Percentiles rank a stretch among this genome's conserved stretches.
Evolutionary conservation across 1,139 yeast genomes (phyloP).

Genomic region (Taphrina sp.): DNA sequence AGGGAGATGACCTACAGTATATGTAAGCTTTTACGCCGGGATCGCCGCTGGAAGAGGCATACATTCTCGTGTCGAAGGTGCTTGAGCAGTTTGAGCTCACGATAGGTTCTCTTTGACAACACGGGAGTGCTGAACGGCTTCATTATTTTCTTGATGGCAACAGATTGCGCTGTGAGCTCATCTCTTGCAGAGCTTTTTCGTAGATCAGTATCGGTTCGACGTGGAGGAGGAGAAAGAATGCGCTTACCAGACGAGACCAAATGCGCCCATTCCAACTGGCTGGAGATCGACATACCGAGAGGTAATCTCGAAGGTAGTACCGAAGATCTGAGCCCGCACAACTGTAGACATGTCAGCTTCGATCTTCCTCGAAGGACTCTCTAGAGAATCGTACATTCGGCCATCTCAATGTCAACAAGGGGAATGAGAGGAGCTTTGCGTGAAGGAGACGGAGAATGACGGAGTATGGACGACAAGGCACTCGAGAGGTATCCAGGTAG

Average conservation of each 20-base stretch:
- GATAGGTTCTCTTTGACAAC: slow-evolving; percentile 89
- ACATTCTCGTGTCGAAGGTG: slow-evolving; percentile 89
- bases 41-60: slow-evolving; percentile 40
- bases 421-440: too few relatives aligned
- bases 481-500: not conserved
- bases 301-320: slow-evolving; percentile 92
- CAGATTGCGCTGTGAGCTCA: slow-evolving; percentile 84
- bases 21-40: not conserved
- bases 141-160: slow-evolving; percentile 96
- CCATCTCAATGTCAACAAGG: too few relatives aligned
- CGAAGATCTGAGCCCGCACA: slow-evolving; percentile 58
- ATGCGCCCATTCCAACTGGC: slow-evolving; percentile 99
- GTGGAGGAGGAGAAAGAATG: too few relatives aligned
- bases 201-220: too few relatives aligned
- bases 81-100: slow-evolving; percentile 89
- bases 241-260: slow-evolving; percentile 78
- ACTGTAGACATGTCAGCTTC: not conserved
- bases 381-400: slow-evolving; percentile 13
- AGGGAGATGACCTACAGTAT: slow-evolving; percentile 57
- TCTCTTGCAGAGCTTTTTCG: slow-evolving; percentile 77
- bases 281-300: slow-evolving; percentile 68
- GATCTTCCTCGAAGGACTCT: not conserved
- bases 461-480: too few relatives aligned
- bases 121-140: slow-evolving; percentile 95
- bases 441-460: too few relatives aligned